Evolutionary conservation across 176 grass and related monocot genomes (phyloP).

Genomic region (Calamus simplicifolius): DNA sequence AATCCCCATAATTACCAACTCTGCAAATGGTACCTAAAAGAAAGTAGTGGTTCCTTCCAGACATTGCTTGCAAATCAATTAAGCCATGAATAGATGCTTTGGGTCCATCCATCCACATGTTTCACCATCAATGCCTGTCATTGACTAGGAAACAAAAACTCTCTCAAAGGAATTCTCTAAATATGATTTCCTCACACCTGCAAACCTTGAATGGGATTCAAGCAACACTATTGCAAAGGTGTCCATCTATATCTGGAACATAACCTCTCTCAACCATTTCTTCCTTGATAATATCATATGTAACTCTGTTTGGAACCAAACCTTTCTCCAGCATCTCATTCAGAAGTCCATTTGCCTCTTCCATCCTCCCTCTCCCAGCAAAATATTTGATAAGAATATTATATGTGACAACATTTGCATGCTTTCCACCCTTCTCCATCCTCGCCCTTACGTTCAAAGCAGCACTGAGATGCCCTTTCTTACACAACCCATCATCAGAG

Average conservation of each 20-base stretch:
- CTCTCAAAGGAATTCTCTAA: too few relatives aligned
- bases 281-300: constrained; percentile 72
- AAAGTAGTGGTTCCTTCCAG: too few relatives aligned
- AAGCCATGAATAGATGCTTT: too few relatives aligned
- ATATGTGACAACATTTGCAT: constrained; percentile 65
- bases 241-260: constrained; percentile 63
- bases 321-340: constrained; percentile 93
- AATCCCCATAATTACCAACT: too few relatives aligned
- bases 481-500: constrained; percentile 76
- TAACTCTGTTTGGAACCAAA: constrained; percentile 58
- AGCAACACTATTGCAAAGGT: constrained; percentile 23
- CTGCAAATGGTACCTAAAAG: too few relatives aligned
- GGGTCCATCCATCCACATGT: too few relatives aligned
- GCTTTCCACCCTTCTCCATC: constrained; percentile 73
- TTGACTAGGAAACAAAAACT: too few relatives aligned
- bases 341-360: constrained; percentile 61
- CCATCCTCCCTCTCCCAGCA: constrained; percentile 54
- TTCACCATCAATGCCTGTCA: too few relatives aligned
- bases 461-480: constrained; percentile 58
- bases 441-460: constrained; percentile 59
- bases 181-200: too few relatives aligned
- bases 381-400: constrained; percentile 80
- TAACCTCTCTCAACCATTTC: constrained; percentile 86
- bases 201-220: background rate
- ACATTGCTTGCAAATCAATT: too few relatives aligned